Evolutionary conservation across 306 rosid species (phyloP).

Genomic region (Cucumis sativus): Cucumber_9930_V3 NC_026660.2:27937501-27938000

Average conservation of each 20-base stretch:
- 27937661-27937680: not conserved
- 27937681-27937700: not conserved
- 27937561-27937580: not conserved
- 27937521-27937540: not conserved
- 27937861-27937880: slow-evolving; percentile 60
- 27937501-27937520: not conserved
- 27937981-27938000: not conserved
- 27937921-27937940: not conserved
- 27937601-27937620: slow-evolving; percentile 1
- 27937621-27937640: not conserved
- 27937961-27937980: slow-evolving; percentile 3
- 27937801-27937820: slow-evolving; percentile 55
- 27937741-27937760: not conserved
- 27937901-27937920: slow-evolving; percentile 29
- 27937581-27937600: slow-evolving; percentile 8
- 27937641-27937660: not conserved
- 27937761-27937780: not conserved
- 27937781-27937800: slow-evolving; percentile 33
- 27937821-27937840: slow-evolving; percentile 88
- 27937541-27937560: not conserved
- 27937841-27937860: slow-evolving; percentile 84
- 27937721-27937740: not conserved
- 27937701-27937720: not conserved
- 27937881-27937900: slow-evolving; percentile 57
- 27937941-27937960: not conserved